These are phyloP conservation scores for Auriscalpium microsporum DNA, from an alignment of 768 basidiomycete genomes.

Conservation along the genomic window DNA sequence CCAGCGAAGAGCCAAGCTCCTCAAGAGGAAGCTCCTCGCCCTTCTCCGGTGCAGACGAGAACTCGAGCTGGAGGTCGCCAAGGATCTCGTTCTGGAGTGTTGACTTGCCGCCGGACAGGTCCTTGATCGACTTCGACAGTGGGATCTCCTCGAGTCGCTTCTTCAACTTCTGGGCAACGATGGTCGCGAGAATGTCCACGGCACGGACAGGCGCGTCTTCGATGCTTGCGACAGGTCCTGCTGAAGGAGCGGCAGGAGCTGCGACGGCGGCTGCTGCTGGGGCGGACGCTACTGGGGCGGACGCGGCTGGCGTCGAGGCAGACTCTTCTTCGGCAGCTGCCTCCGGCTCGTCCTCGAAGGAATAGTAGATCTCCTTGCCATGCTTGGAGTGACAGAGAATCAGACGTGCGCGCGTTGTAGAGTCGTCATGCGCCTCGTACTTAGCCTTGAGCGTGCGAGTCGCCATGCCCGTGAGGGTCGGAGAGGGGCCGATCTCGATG, in stretches of 20 bases:
- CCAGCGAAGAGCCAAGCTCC: constrained; percentile 83
- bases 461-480: constrained; percentile 94
- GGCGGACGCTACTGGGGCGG: constrained; percentile 24
- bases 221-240: constrained; percentile 47
- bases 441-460: constrained; percentile 85
- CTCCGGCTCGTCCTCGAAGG: constrained; percentile 79
- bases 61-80: constrained; percentile 94
- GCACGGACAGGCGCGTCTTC: constrained; percentile 92
- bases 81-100: constrained; percentile 98
- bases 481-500: constrained; percentile 93
- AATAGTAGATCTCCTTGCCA: constrained; percentile 94
- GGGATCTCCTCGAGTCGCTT: constrained; percentile 87
- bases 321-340: constrained; percentile 27
- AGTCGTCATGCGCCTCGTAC: constrained; percentile 86
- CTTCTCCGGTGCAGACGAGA: constrained; percentile 92
- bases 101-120: constrained; percentile 96
- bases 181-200: constrained; percentile 73
- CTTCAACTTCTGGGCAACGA: constrained; percentile 98
- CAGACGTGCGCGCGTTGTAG: constrained; percentile 63
- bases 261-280: constrained; percentile 31
- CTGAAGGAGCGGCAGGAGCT: constrained; percentile 33
- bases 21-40: constrained; percentile 95
- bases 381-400: constrained; percentile 96
- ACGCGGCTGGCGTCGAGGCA: constrained; percentile 22
- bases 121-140: constrained; percentile 91